phyloP scores from a whole-genome alignment of 139 green algal species.

The Microglena sp. region DNA sequence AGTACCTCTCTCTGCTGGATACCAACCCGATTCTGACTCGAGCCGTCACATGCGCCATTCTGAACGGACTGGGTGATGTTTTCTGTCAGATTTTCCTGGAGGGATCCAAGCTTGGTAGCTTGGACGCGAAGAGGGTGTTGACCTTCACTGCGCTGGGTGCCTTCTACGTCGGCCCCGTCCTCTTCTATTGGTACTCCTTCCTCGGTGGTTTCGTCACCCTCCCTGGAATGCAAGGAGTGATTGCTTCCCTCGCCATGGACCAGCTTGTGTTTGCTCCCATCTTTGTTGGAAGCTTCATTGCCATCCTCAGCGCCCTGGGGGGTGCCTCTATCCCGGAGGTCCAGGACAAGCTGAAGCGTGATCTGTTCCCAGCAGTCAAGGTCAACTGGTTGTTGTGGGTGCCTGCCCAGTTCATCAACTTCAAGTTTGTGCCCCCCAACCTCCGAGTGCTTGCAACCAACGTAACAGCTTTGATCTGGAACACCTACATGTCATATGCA shows the following conservation, averaged over 20 bases:
- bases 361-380: conserved; percentile 50
- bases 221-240: neutral
- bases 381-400: conserved; percentile 89
- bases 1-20: no score
- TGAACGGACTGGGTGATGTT: conserved; percentile 78
- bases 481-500: conserved; percentile 69
- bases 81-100: conserved; percentile 70
- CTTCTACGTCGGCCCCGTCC: conserved; percentile 6
- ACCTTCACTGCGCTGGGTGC: conserved; percentile 2
- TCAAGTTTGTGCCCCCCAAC: conserved; percentile 63
- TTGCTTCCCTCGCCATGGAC: conserved; percentile 39
- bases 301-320: conserved; percentile 32
- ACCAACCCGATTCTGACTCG: conserved; percentile 62
- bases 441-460: conserved; percentile 64
- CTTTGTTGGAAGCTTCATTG: conserved; percentile 78
- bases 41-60: conserved; percentile 59
- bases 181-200: conserved; percentile 9
- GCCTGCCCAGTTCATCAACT: conserved; percentile 86
- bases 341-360: conserved; percentile 58
- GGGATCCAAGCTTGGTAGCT: conserved; percentile 20
- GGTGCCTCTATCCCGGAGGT: neutral
- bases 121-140: neutral
- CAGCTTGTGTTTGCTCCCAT: conserved; percentile 83
- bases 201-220: neutral
- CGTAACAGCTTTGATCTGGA: conserved; percentile 69